phyloP scores from a whole-genome alignment of 2,329 filamentous ascomycete genomes.

The Aspergillus floridensis region DNA sequence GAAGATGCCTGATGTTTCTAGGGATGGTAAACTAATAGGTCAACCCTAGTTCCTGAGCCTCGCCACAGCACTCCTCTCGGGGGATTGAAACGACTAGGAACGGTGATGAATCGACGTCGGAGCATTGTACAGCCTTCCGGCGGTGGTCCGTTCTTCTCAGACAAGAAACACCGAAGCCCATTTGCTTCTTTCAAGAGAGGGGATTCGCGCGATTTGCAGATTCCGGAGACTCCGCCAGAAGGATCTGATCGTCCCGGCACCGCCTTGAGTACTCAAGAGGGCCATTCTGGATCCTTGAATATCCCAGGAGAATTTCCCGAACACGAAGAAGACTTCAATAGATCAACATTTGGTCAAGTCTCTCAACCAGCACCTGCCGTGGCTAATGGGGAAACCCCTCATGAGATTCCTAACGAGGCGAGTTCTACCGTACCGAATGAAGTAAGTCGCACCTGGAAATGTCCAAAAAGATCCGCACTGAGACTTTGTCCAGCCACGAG shows the following conservation, averaged over 20 bases:
- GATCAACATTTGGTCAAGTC: slow-evolving; percentile 21
- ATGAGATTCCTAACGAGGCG: slow-evolving; percentile 17
- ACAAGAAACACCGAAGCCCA: slow-evolving; percentile 44
- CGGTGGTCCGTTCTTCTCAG: slow-evolving; percentile 27
- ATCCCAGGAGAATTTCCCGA: slow-evolving; percentile 29
- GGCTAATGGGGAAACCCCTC: slow-evolving; percentile 28
- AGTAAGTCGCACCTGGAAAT: slow-evolving; percentile 14
- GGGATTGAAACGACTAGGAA: slow-evolving; percentile 47
- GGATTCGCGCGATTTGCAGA: slow-evolving; percentile 40
- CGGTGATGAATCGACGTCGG: slow-evolving; percentile 49
- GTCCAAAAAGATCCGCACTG: not conserved
- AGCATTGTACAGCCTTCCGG: slow-evolving; percentile 40
- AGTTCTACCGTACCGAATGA: slow-evolving; percentile 24
- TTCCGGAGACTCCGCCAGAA: slow-evolving; percentile 33
- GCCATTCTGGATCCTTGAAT: slow-evolving; percentile 20
- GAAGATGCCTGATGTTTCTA: not conserved
- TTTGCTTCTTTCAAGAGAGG: slow-evolving; percentile 44
- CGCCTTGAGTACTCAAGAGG: slow-evolving; percentile 28
- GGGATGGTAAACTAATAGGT: slow-evolving; percentile 7
- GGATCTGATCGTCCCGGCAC: slow-evolving; percentile 33
- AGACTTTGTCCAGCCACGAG: slow-evolving; percentile 23
- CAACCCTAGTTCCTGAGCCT: slow-evolving; percentile 33
- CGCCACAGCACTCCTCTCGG: slow-evolving; percentile 44
- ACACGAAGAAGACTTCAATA: slow-evolving; percentile 17
- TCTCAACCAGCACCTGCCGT: slow-evolving; percentile 18